Evolutionary conservation across 2,329 filamentous ascomycete genomes (phyloP), one percentile per base, ranked within the genome.

Genomic region (Colletotrichum eremochloae): DNA sequence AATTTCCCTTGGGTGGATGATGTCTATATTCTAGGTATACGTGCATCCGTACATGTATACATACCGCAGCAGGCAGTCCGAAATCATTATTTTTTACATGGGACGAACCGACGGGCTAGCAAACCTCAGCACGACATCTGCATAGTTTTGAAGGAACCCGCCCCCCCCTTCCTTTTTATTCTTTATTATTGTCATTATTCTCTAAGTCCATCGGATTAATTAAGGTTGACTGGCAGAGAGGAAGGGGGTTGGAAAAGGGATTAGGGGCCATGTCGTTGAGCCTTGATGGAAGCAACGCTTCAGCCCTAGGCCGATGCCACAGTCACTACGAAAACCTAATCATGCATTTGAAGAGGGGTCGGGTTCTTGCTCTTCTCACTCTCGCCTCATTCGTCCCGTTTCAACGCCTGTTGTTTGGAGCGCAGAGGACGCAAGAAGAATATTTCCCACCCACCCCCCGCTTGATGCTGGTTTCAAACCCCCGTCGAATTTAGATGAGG

Each of bases 401-500:
- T 56, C 38, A 24, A 33, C 20, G 24, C 14, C 52, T 36, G 40
- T 52, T 36, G 31, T 58, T 52, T 64, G n/a, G 33, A 20, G 36
- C 5, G 38, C 36, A 55, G 48, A 29, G 38, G 38, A 24, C 48
- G n/a, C 33, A 33, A 33, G n/a, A 4, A 57, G 53, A 33, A 29
- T 56, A 15, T 68, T 50, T 40, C 48, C 29, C n/a, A 31, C 46
- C 52, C 42, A 57, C 44, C 65, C 52, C 52, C 65, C 58, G 44
- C 52, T 46, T 12, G 60, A 71, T 56, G 42, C 56, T 63, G 29
- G 65, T 71, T 71, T 63, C 66, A 48, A 60, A 31, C 66, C 66
- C 69, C 66, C 24, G 66, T 69, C 60, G 53, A 42, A 38, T 60
- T 69, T 61, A 69, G 66, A 69, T 69, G 69, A 69, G 40, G 66